Base-by-base conservation (phyloP, 2,329 filamentous ascomycete genomes). In the Septoria linicola region DNA sequence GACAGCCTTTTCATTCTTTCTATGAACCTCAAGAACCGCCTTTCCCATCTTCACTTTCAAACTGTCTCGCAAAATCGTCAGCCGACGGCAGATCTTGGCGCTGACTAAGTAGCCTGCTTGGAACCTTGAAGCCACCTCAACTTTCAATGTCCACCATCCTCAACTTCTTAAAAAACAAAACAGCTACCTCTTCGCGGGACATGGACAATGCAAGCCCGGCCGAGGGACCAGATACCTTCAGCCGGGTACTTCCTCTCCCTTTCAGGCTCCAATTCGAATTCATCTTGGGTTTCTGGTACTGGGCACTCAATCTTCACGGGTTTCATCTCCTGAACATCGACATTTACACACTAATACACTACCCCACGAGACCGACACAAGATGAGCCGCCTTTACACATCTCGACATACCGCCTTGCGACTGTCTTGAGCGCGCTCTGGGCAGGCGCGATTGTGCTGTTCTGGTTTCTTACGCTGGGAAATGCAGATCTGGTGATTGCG, bases 241-340 rank as follows among this genome's bases (percentile, higher is more conserved):
- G 88, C 79, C 77, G 88, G 67, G 79, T 87, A 58, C 85, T 97
- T 60, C 93, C 92, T 45, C 78, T 97, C 55, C 92, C 93, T 36
- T 96, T 92, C 70, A 85, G 92, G 60, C 83, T 96, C 53, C 89
- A 89, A 54, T 81, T 95, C 61, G 86, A 96, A 63, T 75, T 93
- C 58, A 86, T 95, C 46, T 75, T 95, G 58, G 92, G 89, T 62
- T 85, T 95, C 65, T 97, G 92, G 92, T 90, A 89, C 68, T 99
- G 92, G 90, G 90, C 86, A 59, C 72, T 87, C 62, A 97, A 96
- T 74, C 82, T 97, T 34, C 90, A 96, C 68, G 91, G 89, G 73
- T 83, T 97, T 54, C 79, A 85, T 64, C 73, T 82, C 52, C 77
- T 84, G 65, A 87, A 87, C 68, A 95, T 99, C 74, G 81, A 83